Evolutionary conservation across 768 basidiomycete genomes (phyloP), one percentile per base, ranked within the genome.

Genomic region (Amanita molliuscula): DNA sequence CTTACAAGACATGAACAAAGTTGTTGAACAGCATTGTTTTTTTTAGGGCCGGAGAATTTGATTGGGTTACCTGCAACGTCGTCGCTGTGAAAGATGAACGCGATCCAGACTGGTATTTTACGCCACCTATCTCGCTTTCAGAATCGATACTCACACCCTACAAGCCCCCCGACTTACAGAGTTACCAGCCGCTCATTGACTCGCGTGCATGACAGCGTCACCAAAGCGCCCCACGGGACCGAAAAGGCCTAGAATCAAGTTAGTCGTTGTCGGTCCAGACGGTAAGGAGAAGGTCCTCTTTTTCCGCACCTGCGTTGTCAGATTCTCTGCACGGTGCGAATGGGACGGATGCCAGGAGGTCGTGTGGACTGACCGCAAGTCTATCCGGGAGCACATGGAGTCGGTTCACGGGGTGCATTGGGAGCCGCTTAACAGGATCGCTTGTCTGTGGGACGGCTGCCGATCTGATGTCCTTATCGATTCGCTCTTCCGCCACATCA

Each of bases 261-360:
- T 36, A 2, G 36, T 26, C 25, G 15, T 8, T 9, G 21, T n/a
- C 6, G 46, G 8, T 6, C 11, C 11, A 1, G n/a, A 34, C 7
- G 44, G 44, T 0, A 20, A 34, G 8, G 31, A 46, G 0, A 35
- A 35, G 20, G 25, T 21, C 4, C 35, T 47, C 7, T 11, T 13
- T 26, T 47, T 47, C 46, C 46, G 46, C 46, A 15, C 34, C n/a
- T 38, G 46, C 25, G 46, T 47, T 26, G 25, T 35, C n/a, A 37
- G 15, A 16, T 13, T 21, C 3, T 33, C 15, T 25, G 46, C 16
- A 3, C 34, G 4, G 1, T 47, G 46, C 13, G 7, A 36, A 21
- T 47, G 46, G 46, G n/a, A 38, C n/a, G 46, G 46, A 2, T 47
- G 46, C 11, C 5, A 26, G 6, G 36, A 38, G 2, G 15, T 16